phyloP scores from a whole-genome alignment of 2,329 filamentous ascomycete genomes.

The Elsinoe perseae region DNA sequence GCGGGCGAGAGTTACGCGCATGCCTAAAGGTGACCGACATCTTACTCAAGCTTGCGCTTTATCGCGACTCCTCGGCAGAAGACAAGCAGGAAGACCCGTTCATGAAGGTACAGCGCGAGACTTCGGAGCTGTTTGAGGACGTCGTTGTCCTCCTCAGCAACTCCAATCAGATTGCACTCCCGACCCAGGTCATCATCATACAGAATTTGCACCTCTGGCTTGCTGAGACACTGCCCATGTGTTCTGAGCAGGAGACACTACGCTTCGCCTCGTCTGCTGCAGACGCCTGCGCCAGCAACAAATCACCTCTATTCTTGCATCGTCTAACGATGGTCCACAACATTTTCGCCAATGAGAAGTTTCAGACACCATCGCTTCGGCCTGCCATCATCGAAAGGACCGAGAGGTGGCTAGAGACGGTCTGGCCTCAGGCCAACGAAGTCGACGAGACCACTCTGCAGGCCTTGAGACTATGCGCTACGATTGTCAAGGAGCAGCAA shows the following conservation, averaged over 20 bases:
- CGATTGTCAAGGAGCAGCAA: constrained; percentile 75
- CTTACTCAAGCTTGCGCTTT: constrained; percentile 15
- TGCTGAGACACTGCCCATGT: constrained; percentile 68
- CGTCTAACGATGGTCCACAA: constrained; percentile 40
- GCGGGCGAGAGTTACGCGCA: constrained; percentile 18
- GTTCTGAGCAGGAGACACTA: constrained; percentile 10
- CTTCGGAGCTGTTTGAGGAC: constrained; percentile 10
- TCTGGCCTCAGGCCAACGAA: constrained; percentile 72
- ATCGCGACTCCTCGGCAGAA: background rate
- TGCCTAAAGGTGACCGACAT: constrained; percentile 19
- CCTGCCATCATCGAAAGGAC: constrained; percentile 6
- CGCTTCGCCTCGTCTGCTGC: constrained; percentile 6
- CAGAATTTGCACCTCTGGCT: constrained; percentile 97
- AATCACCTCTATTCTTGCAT: constrained; percentile 9
- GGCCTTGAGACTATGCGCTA: constrained; percentile 88
- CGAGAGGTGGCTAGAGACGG: constrained; percentile 72
- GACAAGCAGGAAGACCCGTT: constrained; percentile 7
- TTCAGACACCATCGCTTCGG: background rate
- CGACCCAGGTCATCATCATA: constrained; percentile 73
- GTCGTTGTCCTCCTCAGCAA: constrained; percentile 12
- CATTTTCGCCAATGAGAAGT: constrained; percentile 49
- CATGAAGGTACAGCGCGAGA: background rate
- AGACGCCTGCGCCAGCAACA: constrained; percentile 14
- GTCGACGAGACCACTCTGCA: constrained; percentile 83
- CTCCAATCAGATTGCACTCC: constrained; percentile 12